Evolutionary conservation across 352 stramenopile species (phyloP).

Genomic region (Phytophthora pini): DNA sequence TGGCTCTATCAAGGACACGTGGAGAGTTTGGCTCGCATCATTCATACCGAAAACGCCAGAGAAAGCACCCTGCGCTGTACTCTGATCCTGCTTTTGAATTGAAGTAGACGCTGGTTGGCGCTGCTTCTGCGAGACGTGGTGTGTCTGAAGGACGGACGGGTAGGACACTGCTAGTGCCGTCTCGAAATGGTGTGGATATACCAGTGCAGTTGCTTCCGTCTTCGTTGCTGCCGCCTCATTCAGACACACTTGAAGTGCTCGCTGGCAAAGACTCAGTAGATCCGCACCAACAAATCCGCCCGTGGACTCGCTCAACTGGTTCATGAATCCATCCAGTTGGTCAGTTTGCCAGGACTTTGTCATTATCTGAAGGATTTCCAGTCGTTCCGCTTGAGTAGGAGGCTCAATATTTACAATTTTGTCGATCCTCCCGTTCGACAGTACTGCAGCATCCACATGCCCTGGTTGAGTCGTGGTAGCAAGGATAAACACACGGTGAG

Average conservation of each 20-base stretch:
- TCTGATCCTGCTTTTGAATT: conserved; percentile 20
- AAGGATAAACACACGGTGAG: conserved; percentile 66
- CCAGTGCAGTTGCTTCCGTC: conserved; percentile 2
- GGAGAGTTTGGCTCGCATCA: conserved; percentile 95
- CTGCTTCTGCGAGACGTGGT: conserved; percentile 89
- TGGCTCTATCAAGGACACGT: conserved; percentile 97
- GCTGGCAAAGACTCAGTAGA: conserved; percentile 80
- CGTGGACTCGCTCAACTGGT: conserved; percentile 93
- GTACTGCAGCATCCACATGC: conserved; percentile 91
- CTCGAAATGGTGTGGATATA: conserved; percentile 61
- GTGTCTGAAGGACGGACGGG: conserved; percentile 96
- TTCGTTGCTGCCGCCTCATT: conserved; percentile 39
- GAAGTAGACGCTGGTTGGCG: conserved; percentile 41
- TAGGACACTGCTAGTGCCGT: conserved; percentile 93
- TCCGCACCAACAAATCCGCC: conserved; percentile 95
- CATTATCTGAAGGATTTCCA: conserved; percentile 93
- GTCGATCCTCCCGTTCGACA: conserved; percentile 97
- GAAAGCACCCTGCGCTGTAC: conserved; percentile 35
- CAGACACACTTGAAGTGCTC: conserved; percentile 66
- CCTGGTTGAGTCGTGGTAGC: conserved; percentile 81
- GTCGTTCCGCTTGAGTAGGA: conserved; percentile 90
- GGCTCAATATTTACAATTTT: conserved; percentile 95
- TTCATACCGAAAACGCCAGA: conserved; percentile 96
- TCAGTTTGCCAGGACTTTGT: conserved; percentile 80
- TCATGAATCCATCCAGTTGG: conserved; percentile 75